Evolutionary conservation across 805 yeast species (phyloP).

Genomic region (Blastobotrys attinorum): DNA sequence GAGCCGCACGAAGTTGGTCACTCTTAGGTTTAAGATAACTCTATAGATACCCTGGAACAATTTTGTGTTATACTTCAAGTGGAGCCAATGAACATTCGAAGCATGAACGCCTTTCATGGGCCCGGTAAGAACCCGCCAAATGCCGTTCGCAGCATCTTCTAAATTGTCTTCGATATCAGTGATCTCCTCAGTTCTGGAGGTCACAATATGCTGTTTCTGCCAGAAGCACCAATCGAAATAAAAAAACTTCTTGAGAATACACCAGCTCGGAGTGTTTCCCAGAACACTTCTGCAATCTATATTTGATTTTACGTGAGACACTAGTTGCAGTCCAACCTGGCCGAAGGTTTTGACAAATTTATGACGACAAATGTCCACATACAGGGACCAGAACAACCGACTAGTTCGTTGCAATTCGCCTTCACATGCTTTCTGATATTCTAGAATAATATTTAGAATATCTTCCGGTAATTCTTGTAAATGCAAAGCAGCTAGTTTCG

Average conservation of each 20-base stretch:
- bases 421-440: neutral
- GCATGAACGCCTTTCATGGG: constrained; percentile 14
- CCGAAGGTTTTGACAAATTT: neutral
- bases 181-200: neutral
- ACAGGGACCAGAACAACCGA: neutral
- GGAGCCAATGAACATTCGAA: constrained; percentile 12
- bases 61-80: constrained; percentile 8
- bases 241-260: neutral
- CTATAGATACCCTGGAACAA: constrained; percentile 6
- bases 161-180: neutral
- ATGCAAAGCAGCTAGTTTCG: too few species aligned
- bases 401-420: neutral
- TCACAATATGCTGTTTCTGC: neutral
- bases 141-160: neutral
- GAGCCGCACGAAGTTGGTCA: constrained; percentile 3
- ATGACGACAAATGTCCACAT: neutral
- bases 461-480: neutral
- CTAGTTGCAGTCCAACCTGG: neutral
- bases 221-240: constrained; percentile 1
- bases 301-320: neutral
- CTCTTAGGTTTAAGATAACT: constrained; percentile 4
- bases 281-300: neutral
- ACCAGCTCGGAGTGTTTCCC: neutral
- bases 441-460: neutral
- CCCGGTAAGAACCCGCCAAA: constrained; percentile 11